Conservation (phyloP, 306 rosid genomes). For the Lagenaria siceraria region DNA sequence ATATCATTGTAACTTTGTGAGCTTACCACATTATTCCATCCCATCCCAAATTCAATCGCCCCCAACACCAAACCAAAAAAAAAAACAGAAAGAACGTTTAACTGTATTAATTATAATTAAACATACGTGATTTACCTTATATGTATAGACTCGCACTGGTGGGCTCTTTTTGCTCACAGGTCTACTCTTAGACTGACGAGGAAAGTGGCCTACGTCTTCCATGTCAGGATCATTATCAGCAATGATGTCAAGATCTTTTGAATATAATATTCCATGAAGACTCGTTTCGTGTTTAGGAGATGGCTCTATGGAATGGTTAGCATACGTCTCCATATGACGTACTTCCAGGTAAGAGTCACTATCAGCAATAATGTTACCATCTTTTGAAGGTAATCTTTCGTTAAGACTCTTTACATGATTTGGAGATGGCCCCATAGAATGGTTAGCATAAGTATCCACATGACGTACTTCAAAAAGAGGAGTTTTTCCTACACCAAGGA, state of each 20-base stretch:
- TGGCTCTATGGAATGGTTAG: slow-evolving; percentile 29
- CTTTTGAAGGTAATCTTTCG: slow-evolving; percentile 25
- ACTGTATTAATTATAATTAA: neutral
- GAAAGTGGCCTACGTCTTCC: slow-evolving; percentile 30
- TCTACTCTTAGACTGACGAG: slow-evolving; percentile 24
- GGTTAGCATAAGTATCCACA: slow-evolving; percentile 36
- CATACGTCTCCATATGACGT: slow-evolving; percentile 48
- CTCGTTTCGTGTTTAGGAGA: slow-evolving; percentile 32
- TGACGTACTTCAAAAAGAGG: slow-evolving; percentile 78
- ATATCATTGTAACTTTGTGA: neutral
- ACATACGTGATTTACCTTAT: slow-evolving; percentile 45
- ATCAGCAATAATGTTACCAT: slow-evolving; percentile 6
- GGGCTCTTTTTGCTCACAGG: slow-evolving; percentile 41
- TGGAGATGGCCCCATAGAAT: slow-evolving; percentile 34
- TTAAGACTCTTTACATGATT: slow-evolving; percentile 20
- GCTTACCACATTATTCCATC: neutral
- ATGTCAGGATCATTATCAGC: slow-evolving; percentile 33
- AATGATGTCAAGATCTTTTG: slow-evolving; percentile 14
- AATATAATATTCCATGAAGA: slow-evolving; percentile 19
- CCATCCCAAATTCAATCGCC: neutral
- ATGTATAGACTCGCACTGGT: slow-evolving; percentile 64
- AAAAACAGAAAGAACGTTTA: neutral
- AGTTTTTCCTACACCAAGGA: slow-evolving; percentile 43
- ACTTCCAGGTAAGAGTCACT: slow-evolving; percentile 21
- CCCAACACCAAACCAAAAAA: neutral